A percentile compares a stretch with the other conserved stretches of the same genome.
Conservation (phyloP, 768 basidiomycete genomes). For the Cystofilobasidium capitatum region DNA sequence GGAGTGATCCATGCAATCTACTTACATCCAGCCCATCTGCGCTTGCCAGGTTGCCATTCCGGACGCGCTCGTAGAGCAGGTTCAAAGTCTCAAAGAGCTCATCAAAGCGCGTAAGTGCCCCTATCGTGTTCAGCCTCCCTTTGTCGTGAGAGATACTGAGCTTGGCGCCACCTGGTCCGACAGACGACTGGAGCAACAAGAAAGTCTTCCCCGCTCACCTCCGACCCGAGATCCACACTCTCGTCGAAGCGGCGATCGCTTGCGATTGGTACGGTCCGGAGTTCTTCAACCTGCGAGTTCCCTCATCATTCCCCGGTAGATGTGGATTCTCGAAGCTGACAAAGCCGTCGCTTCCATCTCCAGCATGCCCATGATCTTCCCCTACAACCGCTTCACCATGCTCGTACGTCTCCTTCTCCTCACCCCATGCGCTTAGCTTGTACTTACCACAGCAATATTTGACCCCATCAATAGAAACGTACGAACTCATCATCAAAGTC, state of each 20-base stretch:
- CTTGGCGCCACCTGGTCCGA: not conserved
- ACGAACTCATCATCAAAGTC: not conserved
- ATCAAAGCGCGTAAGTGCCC: not conserved
- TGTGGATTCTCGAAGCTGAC: not conserved
- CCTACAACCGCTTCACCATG: conserved; percentile 83
- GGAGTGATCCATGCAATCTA: not conserved
- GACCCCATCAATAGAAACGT: not conserved
- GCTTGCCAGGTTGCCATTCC: conserved; percentile 55
- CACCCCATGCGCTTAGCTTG: not conserved
- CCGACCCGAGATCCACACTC: conserved; percentile 59
- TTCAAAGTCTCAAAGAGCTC: conserved; percentile 28
- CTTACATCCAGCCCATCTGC: not conserved
- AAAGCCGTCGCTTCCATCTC: not conserved
- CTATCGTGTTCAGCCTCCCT: not conserved
- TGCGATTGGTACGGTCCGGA: conserved; percentile 85
- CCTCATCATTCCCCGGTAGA: not conserved
- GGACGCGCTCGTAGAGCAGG: conserved; percentile 49
- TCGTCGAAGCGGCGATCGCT: conserved; percentile 67
- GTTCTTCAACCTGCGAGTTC: conserved; percentile 58
- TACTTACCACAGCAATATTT: not conserved
- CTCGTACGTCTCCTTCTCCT: conserved; percentile 46
- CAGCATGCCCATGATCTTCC: conserved; percentile 68
- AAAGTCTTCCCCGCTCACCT: conserved; percentile 79
- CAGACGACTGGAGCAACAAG: conserved; percentile 43
- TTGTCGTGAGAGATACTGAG: not conserved